Conservation (phyloP, 2,329 filamentous ascomycete genomes). For the Talaromyces sp. region DNA sequence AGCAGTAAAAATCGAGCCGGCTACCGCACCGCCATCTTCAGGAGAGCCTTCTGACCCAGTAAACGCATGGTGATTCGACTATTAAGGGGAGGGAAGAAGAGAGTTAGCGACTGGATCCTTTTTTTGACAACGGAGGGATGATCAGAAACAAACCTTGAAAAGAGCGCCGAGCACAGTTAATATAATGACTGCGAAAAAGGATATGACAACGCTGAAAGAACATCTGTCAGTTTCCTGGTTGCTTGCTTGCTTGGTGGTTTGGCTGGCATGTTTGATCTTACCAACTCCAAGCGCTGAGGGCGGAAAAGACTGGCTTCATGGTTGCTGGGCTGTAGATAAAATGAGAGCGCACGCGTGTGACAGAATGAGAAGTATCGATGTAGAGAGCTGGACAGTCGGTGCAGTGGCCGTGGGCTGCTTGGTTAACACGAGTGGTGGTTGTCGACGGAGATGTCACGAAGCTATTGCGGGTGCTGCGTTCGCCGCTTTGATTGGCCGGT, state of each 20-base stretch:
- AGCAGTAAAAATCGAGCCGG: constrained; percentile 77
- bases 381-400: no score
- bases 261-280: neutral
- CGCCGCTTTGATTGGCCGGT: neutral
- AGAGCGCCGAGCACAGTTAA: constrained; percentile 62
- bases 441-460: neutral
- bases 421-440: neutral
- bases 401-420: neutral
- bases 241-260: neutral
- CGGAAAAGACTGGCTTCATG: constrained; percentile 18
- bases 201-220: constrained; percentile 60
- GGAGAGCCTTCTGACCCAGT: constrained; percentile 68
- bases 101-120: neutral
- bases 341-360: neutral
- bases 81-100: constrained; percentile 4
- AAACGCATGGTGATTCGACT: constrained; percentile 72
- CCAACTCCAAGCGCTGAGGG: constrained; percentile 31
- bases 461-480: neutral
- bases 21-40: constrained; percentile 68
- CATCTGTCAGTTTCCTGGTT: neutral
- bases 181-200: constrained; percentile 59
- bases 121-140: neutral
- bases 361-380: no score
- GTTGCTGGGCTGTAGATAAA: neutral
- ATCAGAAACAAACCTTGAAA: constrained; percentile 55